These are phyloP conservation scores for Volvox africanus DNA, from an alignment of 139 green algal species.

Conservation along the genomic window DNA sequence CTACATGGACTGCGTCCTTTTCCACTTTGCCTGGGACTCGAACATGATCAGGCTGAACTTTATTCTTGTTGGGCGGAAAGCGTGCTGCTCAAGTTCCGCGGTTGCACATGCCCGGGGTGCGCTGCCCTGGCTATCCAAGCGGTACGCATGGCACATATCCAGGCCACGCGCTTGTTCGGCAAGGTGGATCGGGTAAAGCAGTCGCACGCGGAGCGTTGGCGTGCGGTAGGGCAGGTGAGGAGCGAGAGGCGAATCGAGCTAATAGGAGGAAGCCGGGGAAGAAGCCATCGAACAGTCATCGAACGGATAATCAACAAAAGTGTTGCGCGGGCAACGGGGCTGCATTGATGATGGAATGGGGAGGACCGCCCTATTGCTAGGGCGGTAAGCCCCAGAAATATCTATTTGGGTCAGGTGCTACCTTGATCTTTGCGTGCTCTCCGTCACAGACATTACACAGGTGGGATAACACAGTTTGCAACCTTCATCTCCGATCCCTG, in stretches of 20 bases:
- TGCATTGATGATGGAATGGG: no score
- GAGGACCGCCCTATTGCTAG: no score
- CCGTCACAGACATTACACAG: neutral
- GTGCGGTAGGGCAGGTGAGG: constrained; percentile 60
- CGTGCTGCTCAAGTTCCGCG: constrained; percentile 76
- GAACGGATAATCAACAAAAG: no score
- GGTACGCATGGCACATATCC: constrained; percentile 73
- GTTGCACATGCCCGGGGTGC: constrained; percentile 79
- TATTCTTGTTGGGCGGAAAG: constrained; percentile 81
- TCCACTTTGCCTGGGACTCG: no score
- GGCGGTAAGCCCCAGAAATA: neutral
- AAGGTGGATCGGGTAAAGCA: constrained; percentile 57
- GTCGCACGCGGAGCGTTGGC: constrained; percentile 46
- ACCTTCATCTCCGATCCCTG: neutral
- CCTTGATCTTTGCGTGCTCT: neutral
- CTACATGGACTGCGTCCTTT: no score
- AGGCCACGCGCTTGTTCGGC: constrained; percentile 67
- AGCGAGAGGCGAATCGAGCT: neutral
- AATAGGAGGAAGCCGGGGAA: no score
- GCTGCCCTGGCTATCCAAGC: constrained; percentile 68
- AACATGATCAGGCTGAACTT: constrained; percentile 61
- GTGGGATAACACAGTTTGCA: neutral
- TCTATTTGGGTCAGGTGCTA: neutral
- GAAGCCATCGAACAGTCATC: no score
- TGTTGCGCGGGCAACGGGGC: no score